Conservation (phyloP, 768 basidiomycete species). For the Cystobasidium ongulense region DNA sequence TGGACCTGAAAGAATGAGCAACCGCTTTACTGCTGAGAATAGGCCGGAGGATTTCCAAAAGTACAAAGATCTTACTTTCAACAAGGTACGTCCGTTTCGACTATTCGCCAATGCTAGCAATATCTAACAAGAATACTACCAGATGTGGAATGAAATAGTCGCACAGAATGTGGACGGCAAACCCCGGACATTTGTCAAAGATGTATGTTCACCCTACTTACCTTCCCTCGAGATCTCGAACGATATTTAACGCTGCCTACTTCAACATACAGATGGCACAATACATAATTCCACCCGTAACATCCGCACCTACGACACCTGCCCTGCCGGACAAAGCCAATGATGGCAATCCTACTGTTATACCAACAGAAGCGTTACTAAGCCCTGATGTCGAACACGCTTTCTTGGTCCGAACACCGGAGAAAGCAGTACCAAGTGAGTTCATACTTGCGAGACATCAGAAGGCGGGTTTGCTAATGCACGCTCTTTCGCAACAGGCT, state of each 20-base stretch:
- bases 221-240: background rate
- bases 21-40: constrained; percentile 34
- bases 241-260: background rate
- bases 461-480: background rate
- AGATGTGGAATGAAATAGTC: constrained; percentile 38
- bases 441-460: background rate
- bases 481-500: constrained; percentile 28
- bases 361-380: constrained; percentile 38
- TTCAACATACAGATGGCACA: constrained; percentile 39
- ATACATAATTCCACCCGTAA: constrained; percentile 37
- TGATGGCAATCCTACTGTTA: constrained; percentile 39
- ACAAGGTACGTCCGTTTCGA: constrained; percentile 36
- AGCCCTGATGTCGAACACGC: constrained; percentile 39
- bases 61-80: constrained; percentile 33
- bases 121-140: background rate
- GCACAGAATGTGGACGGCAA: background rate
- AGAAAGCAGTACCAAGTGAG: constrained; percentile 39
- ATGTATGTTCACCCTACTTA: constrained; percentile 7
- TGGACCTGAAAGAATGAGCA: constrained; percentile 33
- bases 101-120: background rate
- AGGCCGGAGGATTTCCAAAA: constrained; percentile 31
- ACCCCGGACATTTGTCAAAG: constrained; percentile 38
- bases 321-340: constrained; percentile 13
- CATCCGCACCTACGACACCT: constrained; percentile 22
- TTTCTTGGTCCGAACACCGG: constrained; percentile 42